Percentiles rank a stretch among this genome's conserved stretches.
Evolutionary conservation across 306 rosid species (phyloP).

Genomic region (Aeschynomene evenia): DNA sequence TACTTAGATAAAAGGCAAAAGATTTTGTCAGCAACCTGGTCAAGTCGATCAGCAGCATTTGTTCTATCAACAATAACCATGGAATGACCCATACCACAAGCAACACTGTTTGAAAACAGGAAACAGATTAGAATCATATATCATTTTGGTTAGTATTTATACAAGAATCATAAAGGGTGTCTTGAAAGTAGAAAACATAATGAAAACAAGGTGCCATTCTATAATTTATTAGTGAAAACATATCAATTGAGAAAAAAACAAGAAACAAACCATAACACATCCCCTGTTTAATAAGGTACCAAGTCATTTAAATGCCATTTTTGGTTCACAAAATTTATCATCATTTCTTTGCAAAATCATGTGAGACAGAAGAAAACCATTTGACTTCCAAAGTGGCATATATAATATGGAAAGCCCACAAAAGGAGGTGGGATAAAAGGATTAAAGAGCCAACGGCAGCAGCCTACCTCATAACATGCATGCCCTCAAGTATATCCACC

Average conservation of each 20-base stretch:
- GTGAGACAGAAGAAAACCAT: not conserved
- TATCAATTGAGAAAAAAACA: not conserved
- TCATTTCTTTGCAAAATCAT: not conserved
- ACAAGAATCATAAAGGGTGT: not conserved
- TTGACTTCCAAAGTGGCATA: not conserved
- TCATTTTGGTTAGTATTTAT: not conserved
- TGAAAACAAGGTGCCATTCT: not conserved
- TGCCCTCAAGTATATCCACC: constrained; percentile 90
- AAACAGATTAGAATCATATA: constrained; percentile 2
- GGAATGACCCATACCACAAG: constrained; percentile 87
- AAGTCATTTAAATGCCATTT: not conserved
- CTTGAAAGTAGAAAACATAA: not conserved
- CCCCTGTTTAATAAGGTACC: not conserved
- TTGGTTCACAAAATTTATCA: not conserved
- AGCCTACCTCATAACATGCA: constrained; percentile 79
- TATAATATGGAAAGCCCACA: not conserved
- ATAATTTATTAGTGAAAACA: not conserved
- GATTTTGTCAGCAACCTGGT: constrained; percentile 57
- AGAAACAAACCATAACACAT: not conserved
- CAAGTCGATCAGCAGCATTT: constrained; percentile 70
- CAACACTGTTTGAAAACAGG: constrained; percentile 65
- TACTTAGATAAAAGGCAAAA: not conserved
- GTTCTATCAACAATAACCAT: constrained; percentile 87
- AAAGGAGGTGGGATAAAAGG: not conserved
- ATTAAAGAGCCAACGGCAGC: not conserved